Conservation (phyloP, 2,329 filamentous ascomycete species). For the Cordyceps pruinosa region DNA sequence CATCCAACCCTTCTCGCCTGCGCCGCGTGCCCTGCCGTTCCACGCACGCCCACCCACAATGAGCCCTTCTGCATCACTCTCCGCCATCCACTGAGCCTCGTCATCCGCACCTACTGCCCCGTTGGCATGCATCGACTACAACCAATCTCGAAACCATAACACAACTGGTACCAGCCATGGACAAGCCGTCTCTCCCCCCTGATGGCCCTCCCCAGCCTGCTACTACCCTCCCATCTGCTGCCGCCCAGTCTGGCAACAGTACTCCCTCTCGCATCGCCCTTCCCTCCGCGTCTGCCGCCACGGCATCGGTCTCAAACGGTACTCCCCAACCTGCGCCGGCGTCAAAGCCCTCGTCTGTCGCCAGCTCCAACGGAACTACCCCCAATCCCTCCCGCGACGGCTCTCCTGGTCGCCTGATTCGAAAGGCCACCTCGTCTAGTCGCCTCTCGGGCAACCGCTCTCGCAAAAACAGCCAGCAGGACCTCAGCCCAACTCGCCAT, state of each 20-base stretch:
- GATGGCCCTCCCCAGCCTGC: constrained; percentile 18
- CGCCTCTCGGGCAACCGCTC: constrained; percentile 41
- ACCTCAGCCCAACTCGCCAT: constrained; percentile 55
- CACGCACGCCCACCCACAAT: constrained; percentile 31
- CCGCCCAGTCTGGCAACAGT: constrained; percentile 16
- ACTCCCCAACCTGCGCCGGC: background rate
- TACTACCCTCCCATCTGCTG: constrained; percentile 17
- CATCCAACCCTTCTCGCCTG: constrained; percentile 1
- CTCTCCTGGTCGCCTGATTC: constrained; percentile 38
- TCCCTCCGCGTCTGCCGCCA: background rate
- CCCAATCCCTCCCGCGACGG: constrained; percentile 38
- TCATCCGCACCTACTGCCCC: constrained; percentile 20
- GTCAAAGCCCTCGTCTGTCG: constrained; percentile 24
- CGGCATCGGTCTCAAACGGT: background rate
- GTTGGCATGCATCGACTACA: constrained; percentile 28
- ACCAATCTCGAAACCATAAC: constrained; percentile 22
- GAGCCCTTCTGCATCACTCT: constrained; percentile 23
- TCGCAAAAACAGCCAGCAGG: constrained; percentile 58
- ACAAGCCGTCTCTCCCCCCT: constrained; percentile 25
- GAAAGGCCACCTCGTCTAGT: constrained; percentile 29
- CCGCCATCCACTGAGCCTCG: constrained; percentile 18
- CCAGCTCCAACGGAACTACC: constrained; percentile 30
- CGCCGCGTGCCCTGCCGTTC: constrained; percentile 16
- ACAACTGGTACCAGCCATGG: constrained; percentile 24
- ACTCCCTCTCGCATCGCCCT: constrained; percentile 13